Base-by-base conservation (phyloP, 2,329 filamentous ascomycete genomes). In the Penicillium sp. region DNA sequence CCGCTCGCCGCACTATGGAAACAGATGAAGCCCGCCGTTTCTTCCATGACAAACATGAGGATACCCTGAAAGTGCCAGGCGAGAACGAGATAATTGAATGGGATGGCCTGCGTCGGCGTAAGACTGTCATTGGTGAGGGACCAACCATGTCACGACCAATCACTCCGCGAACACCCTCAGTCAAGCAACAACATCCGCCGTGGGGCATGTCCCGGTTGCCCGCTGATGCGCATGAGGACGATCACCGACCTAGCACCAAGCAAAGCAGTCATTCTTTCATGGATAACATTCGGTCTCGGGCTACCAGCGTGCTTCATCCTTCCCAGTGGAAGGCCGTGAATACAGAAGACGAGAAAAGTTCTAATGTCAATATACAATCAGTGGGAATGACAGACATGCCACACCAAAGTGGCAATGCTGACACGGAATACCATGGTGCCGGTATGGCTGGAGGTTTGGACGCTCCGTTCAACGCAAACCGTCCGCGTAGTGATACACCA, bases 161-260 rank as follows among this genome's bases (percentile, higher is more conserved):
- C 45, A 77, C 71, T 9, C 67, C 71, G 45, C 69, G 72, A 38
- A 63, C 65, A 33, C 69, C 62, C n/a, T 74, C 71, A 6, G 58
- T 69, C 33, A 84, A 80, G 64, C 82, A 80, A 0, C 65, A 81
- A 0, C 90, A 94, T 69, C 90, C 89, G 2, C 92, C 92, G 0
- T 78, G 96, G 9, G 93, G 93, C 48, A 95, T 96, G 90, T 90
- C 91, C 0, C 86, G 85, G 37, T 90, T 96, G 70, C 91, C 92
- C 8, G 84, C 87, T 21, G 85, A 87, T 54, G 78, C 85, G 12
- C 79, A 82, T 35, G 83, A 84, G 41, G 77, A 59, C 76, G 59
- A 71, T 5, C 57, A 66, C 31, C 62, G 63, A 38, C 68, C 73
- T 9, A 58, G 45, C 21, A 72, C 68, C n/a, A 69, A 63, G 33